Percentiles rank a stretch among this genome's conserved stretches.
Conservation (phyloP, 768 basidiomycete species). For the Exsudoporus frostii region DNA sequence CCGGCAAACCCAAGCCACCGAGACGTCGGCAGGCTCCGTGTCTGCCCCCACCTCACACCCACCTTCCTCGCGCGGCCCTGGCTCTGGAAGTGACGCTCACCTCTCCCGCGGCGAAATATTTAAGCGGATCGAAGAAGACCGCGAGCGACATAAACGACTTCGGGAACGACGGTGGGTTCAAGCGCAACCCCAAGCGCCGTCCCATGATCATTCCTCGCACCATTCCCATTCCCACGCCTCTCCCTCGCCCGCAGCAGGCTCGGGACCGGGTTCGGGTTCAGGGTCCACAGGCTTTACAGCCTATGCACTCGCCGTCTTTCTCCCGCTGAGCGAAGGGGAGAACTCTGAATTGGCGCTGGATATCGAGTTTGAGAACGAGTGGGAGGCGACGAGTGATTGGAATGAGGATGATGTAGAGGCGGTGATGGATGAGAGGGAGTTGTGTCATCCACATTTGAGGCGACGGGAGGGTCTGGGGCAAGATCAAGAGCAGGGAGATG, state of each 20-base stretch:
- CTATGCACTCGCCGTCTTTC: constrained; percentile 22
- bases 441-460: constrained; percentile 55
- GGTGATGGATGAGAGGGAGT: constrained; percentile 62
- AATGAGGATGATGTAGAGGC: constrained; percentile 87
- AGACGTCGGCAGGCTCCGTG: constrained; percentile 13
- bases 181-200: constrained; percentile 49
- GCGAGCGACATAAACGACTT: constrained; percentile 88
- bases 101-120: constrained; percentile 67
- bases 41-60: constrained; percentile 21
- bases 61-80: constrained; percentile 1
- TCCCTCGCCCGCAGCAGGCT: neutral
- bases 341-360: constrained; percentile 56
- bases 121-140: constrained; percentile 86
- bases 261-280: neutral
- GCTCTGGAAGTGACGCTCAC: constrained; percentile 10
- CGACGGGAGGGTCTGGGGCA: neutral
- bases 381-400: constrained; percentile 89
- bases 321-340: constrained; percentile 42
- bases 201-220: neutral
- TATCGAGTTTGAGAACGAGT: constrained; percentile 85
- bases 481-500: neutral
- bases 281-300: constrained; percentile 2
- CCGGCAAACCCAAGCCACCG: constrained; percentile 35
- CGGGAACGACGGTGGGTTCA: constrained; percentile 93
- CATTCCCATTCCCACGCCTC: constrained; percentile 1